Percentiles rank a stretch among this genome's conserved stretches.
Evolutionary conservation across 1,284 basidiomycete species (phyloP).

Genomic region (Ceratobasidium theobromae): DNA sequence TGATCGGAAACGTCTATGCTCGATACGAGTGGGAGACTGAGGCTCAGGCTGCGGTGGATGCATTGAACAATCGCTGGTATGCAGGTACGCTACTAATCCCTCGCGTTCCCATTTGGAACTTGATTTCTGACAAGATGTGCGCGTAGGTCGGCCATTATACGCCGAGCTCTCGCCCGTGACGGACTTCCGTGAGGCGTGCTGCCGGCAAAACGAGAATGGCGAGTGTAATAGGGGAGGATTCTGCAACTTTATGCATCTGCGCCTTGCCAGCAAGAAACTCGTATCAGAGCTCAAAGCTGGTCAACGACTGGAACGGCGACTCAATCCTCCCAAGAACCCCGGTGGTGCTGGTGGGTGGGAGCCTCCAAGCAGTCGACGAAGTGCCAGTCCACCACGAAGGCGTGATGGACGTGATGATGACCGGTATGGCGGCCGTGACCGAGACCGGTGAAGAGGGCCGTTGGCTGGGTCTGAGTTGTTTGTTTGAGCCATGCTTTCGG

Average conservation of each 20-base stretch:
- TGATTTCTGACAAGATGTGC: too few relatives aligned
- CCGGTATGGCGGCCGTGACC: neutral
- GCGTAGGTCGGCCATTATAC: constrained; percentile 85
- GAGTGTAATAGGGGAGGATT: constrained; percentile 96
- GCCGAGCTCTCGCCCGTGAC: constrained; percentile 98
- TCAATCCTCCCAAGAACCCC: constrained; percentile 60
- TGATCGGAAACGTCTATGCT: constrained; percentile 98
- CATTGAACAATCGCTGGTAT: constrained; percentile 96
- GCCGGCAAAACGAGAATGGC: constrained; percentile 96
- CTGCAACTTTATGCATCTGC: constrained; percentile 99
- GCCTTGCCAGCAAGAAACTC: constrained; percentile 80
- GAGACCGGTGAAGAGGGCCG: neutral
- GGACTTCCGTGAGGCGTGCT: constrained; percentile 98
- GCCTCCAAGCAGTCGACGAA: constrained; percentile 62
- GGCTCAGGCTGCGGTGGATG: constrained; percentile 90
- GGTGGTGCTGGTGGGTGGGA: constrained; percentile 80
- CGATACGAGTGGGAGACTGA: constrained; percentile 99
- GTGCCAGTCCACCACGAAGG: constrained; percentile 60
- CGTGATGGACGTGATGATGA: neutral
- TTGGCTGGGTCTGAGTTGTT: neutral
- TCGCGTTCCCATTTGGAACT: constrained; percentile 1
- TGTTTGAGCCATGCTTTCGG: neutral
- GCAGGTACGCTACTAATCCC: too few relatives aligned
- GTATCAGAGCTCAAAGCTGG: constrained; percentile 77
- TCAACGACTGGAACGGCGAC: constrained; percentile 77